phyloP scores from a whole-genome alignment of 169 alveolate genomes.

The Babesia gibsoni region DNA sequence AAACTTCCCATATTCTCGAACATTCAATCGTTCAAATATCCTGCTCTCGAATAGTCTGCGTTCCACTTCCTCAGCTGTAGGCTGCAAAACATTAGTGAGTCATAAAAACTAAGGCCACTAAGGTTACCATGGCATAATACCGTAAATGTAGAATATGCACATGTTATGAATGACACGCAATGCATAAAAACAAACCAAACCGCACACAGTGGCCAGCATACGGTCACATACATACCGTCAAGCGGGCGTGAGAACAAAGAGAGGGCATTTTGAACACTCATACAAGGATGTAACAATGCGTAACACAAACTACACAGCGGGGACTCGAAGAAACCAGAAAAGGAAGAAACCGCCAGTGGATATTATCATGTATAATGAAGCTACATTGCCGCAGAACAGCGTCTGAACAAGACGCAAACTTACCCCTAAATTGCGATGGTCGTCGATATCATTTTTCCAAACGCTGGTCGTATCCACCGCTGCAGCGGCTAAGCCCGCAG shows the following conservation, averaged over 20 bases:
- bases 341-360: no score
- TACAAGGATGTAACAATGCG: neutral
- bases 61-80: constrained; percentile 42
- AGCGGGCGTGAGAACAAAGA: neutral
- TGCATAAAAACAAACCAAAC: no score
- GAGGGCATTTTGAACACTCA: neutral
- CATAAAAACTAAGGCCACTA: neutral
- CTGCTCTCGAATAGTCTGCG: constrained; percentile 31
- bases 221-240: neutral
- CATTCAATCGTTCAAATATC: constrained; percentile 13
- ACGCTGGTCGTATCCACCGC: neutral
- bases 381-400: no score
- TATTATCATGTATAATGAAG: no score
- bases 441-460: neutral
- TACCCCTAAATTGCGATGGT: neutral
- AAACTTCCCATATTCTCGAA: constrained; percentile 51
- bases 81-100: constrained; percentile 11
- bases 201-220: no score
- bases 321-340: no score
- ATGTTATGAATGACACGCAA: neutral
- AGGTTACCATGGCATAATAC: neutral
- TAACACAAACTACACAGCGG: no score
- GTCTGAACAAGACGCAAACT: neutral
- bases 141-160: neutral
- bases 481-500: neutral